These are phyloP conservation scores for Lantana camara DNA, from an alignment of 257 asterid species.

Conservation along the genomic window DNA sequence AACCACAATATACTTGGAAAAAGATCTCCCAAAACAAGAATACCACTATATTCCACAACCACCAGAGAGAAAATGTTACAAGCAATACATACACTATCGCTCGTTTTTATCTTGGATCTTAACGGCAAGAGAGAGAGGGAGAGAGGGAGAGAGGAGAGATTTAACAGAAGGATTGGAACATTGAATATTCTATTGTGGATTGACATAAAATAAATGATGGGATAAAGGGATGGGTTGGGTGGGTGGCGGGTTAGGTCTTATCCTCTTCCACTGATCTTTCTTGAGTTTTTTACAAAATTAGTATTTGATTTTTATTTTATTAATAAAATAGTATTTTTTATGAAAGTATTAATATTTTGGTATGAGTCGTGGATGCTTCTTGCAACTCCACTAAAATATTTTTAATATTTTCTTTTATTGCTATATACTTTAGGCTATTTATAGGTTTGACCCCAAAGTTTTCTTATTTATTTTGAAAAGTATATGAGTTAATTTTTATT, in stretches of 20 bases:
- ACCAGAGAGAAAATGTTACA: neutral
- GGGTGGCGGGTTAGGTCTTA: conserved; percentile 62
- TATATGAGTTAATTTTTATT: too few species aligned
- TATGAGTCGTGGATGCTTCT: too few species aligned
- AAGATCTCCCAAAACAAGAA: conserved; percentile 8
- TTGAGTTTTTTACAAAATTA: too few species aligned
- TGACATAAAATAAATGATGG: conserved; percentile 25
- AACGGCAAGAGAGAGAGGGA: conserved; percentile 24
- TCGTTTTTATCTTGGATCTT: conserved; percentile 33
- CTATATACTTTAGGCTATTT: too few species aligned
- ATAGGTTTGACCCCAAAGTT: too few species aligned
- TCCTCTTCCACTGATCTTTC: conserved; percentile 63
- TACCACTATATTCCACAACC: neutral
- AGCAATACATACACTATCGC: neutral
- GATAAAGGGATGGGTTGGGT: conserved; percentile 25
- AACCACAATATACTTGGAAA: conserved; percentile 30
- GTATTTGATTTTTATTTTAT: too few species aligned
- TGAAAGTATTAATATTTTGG: too few species aligned
- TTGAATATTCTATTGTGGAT: conserved; percentile 49
- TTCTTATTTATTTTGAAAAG: too few species aligned
- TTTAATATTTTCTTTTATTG: too few species aligned
- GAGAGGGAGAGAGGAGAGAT: conserved; percentile 35
- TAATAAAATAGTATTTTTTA: too few species aligned
- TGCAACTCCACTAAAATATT: too few species aligned
- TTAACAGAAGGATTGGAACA: conserved; percentile 27